These are phyloP conservation scores for Sphaerulina populicola DNA, from an alignment of 2,329 filamentous ascomycete genomes.

Conservation along the genomic window DNA sequence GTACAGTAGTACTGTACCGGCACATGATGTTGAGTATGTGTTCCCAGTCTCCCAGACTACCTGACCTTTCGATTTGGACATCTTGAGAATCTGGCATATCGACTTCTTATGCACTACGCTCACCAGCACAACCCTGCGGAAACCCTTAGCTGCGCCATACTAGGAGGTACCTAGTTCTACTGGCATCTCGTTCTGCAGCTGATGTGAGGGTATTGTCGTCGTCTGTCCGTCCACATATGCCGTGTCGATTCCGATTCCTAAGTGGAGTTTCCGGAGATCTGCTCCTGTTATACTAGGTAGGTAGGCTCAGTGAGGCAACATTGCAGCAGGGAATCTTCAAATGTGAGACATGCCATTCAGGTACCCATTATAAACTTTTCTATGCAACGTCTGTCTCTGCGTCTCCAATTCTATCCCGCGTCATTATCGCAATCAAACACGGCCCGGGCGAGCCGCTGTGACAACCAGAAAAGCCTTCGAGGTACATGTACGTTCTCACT, in stretches of 20 bases:
- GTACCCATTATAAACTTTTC: not conserved
- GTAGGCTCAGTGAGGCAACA: no score
- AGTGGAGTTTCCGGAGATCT: not conserved
- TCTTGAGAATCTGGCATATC: not conserved
- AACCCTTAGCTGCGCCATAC: not conserved
- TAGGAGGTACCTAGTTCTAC: no score
- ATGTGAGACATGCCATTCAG: not conserved
- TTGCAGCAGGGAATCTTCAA: not conserved
- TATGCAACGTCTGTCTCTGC: conserved; percentile 2
- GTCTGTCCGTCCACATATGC: not conserved
- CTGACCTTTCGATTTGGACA: not conserved
- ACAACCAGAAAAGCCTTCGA: not conserved
- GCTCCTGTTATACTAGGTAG: no score
- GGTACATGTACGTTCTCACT: no score
- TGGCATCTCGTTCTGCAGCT: not conserved
- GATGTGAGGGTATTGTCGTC: not conserved
- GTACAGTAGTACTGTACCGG: not conserved
- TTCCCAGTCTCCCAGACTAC: not conserved
- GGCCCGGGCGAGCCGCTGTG: not conserved
- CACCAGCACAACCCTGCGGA: not conserved
- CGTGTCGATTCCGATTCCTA: not conserved
- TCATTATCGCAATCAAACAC: not conserved
- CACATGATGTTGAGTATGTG: not conserved
- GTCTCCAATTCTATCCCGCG: not conserved
- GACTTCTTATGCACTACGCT: not conserved